phyloP scores from a whole-genome alignment of 2,329 filamentous ascomycete genomes.

The Bertia moriformis region DNA sequence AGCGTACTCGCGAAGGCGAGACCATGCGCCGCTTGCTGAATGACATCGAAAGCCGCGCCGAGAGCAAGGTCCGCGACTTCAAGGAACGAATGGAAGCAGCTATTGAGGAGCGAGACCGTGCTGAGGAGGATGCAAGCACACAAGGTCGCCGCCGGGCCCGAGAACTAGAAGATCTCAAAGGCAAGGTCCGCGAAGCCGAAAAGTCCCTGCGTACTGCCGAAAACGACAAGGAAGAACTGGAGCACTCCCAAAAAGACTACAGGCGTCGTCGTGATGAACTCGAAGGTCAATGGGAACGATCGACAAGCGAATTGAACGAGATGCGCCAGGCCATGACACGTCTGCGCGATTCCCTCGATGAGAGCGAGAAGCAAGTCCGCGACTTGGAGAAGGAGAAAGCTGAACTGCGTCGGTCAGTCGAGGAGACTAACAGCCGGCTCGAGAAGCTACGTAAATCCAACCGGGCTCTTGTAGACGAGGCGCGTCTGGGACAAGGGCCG shows the following conservation, averaged over 20 bases:
- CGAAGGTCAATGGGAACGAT: conserved; percentile 54
- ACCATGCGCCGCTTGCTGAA: conserved; percentile 82
- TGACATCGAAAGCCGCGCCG: conserved; percentile 72
- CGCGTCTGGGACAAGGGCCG: conserved; percentile 19
- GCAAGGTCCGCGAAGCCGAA: conserved; percentile 68
- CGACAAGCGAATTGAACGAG: conserved; percentile 60
- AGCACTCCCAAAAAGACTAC: conserved; percentile 60
- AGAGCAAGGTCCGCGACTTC: conserved; percentile 75
- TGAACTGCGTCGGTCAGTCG: conserved; percentile 61
- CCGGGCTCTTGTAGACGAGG: conserved; percentile 26
- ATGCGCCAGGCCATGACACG: conserved; percentile 63
- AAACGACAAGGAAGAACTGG: conserved; percentile 66
- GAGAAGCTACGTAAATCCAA: conserved; percentile 62
- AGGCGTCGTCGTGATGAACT: conserved; percentile 61
- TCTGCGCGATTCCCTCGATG: conserved; percentile 68
- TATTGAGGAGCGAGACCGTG: conserved; percentile 82
- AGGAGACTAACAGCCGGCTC: conserved; percentile 62
- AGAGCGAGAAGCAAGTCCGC: conserved; percentile 69
- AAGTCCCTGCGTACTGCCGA: conserved; percentile 55
- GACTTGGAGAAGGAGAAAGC: conserved; percentile 72
- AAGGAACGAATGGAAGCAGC: conserved; percentile 75
- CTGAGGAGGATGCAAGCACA: conserved; percentile 77
- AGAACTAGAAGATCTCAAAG: conserved; percentile 75
- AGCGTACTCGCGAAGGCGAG: conserved; percentile 81
- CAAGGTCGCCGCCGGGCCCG: conserved; percentile 62